phyloP scores from a whole-genome alignment of 805 yeast species.

The Novakomyces olei region DNA sequence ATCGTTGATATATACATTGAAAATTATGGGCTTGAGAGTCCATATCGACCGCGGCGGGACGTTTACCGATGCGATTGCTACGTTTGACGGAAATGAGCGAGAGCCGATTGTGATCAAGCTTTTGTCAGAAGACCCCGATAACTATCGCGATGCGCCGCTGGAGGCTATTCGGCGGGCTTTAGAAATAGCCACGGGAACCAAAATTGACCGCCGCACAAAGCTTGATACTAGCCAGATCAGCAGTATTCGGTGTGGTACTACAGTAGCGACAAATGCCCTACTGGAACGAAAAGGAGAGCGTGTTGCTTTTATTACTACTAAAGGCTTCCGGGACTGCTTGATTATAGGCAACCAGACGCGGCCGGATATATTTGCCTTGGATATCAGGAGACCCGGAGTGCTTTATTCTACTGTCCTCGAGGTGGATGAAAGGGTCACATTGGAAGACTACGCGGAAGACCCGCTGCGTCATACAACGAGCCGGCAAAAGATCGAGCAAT shows the following conservation, averaged over 20 bases:
- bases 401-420: conserved; percentile 61
- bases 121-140: conserved; percentile 69
- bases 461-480: conserved; percentile 18
- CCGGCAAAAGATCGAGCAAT: conserved; percentile 5
- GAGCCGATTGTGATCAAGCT: conserved; percentile 53
- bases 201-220: conserved; percentile 36
- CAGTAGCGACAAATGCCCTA: conserved; percentile 88
- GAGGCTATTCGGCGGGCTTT: conserved; percentile 72
- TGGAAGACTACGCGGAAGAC: conserved; percentile 62
- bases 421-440: conserved; percentile 73
- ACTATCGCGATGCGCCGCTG: conserved; percentile 75
- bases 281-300: conserved; percentile 80
- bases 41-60: conserved; percentile 30
- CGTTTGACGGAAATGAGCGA: conserved; percentile 21
- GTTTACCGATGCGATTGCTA: conserved; percentile 56
- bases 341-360: conserved; percentile 78
- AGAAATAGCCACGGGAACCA: conserved; percentile 31
- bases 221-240: conserved; percentile 21
- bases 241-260: conserved; percentile 72
- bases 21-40: conserved; percentile 2
- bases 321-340: conserved; percentile 68
- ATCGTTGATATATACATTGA: too few species aligned
- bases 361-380: conserved; percentile 69
- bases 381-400: conserved; percentile 47
- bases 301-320: conserved; percentile 68